Base-by-base conservation (phyloP, 2,329 filamentous ascomycete species). In the Cadophora luteo-olivacea region DNA sequence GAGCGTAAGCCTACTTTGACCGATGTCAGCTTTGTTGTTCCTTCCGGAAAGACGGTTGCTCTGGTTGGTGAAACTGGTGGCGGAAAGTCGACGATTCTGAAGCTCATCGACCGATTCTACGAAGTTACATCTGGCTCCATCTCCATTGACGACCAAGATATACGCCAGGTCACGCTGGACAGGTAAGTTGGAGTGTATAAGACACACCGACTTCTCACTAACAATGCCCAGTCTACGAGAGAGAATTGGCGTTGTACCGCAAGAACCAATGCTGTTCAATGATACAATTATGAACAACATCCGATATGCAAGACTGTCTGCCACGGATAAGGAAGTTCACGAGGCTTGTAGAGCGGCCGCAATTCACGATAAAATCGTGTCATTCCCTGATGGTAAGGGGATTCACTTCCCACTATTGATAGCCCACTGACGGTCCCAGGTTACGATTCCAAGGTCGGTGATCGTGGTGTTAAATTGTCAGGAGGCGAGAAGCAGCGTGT, bases 401-500 rank as follows among this genome's bases (percentile, higher is more conserved):
- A 14, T 32, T 19, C 33, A 32, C 48, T 7, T 22, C 41, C 33
- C 4, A 3, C 25, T 9, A 14, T 6, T 19, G 12, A n/a, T 33
- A 9, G 3, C 48, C 33, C 5, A 29, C 55, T 69, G n/a, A 69
- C 52, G 38, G 32, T 16, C 32, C n/a, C 48, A 75, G 74, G 74
- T 82, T 88, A 38, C 61, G 71, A 78, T 81, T 86, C 74, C 68
- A 77, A 61, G 81, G 84, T 89, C 51, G 78, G 81, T 2, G 76
- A 78, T 68, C 69, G 72, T 57, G 76, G 77, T 68, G 74, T 77
- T 73, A 93, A 92, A 77, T 82, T 97, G 0, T 94, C 91, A 14
- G 92, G 92, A n/a, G 93, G 93, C 0, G 93, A 97, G 77, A 87
- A 92, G n/a, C 93, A 97, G 77, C 87, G 93, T 5, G 85, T 97